These are phyloP conservation scores for Curvularia eragrostidis DNA, from an alignment of 2,329 filamentous ascomycete genomes.

Conservation along the genomic window DNA sequence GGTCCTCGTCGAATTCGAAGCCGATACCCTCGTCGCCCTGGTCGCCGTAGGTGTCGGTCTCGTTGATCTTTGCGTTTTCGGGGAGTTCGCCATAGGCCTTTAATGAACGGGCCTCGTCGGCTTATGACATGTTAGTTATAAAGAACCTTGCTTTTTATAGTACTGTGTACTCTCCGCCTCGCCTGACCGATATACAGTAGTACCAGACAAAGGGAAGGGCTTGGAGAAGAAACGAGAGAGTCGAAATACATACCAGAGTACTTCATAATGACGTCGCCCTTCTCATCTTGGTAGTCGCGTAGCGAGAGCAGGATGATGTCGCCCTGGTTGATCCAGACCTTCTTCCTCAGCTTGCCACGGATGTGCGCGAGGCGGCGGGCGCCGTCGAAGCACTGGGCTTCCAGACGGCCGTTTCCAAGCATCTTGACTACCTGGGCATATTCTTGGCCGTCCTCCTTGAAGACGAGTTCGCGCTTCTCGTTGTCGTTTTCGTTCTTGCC, in stretches of 20 bases:
- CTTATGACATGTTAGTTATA: slow-evolving; percentile 78
- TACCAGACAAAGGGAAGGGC: background rate
- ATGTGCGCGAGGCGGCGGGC: slow-evolving; percentile 84
- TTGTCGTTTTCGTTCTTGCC: slow-evolving; percentile 98
- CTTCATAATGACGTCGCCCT: slow-evolving; percentile 93
- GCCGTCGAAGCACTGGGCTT: slow-evolving; percentile 95
- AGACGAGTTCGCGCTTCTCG: slow-evolving; percentile 97
- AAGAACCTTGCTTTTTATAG: slow-evolving; percentile 62
- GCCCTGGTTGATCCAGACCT: slow-evolving; percentile 95
- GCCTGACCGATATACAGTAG: background rate
- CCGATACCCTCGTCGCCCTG: slow-evolving; percentile 92
- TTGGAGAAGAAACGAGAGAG: no score
- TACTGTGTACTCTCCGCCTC: no score
- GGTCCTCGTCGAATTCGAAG: slow-evolving; percentile 98
- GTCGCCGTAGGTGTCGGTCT: slow-evolving; percentile 92
- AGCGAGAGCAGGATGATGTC: slow-evolving; percentile 76
- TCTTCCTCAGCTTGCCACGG: slow-evolving; percentile 97
- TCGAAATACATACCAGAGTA: slow-evolving; percentile 66
- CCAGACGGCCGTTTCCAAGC: slow-evolving; percentile 92
- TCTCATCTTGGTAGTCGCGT: slow-evolving; percentile 92
- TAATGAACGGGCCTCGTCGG: slow-evolving; percentile 89
- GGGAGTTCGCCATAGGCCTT: slow-evolving; percentile 98
- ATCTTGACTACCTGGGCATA: slow-evolving; percentile 92
- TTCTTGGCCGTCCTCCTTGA: slow-evolving; percentile 98
- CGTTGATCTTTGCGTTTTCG: slow-evolving; percentile 99